Conservation (phyloP, 768 basidiomycete species). For the Porphyrellus cyaneotinctus region DNA sequence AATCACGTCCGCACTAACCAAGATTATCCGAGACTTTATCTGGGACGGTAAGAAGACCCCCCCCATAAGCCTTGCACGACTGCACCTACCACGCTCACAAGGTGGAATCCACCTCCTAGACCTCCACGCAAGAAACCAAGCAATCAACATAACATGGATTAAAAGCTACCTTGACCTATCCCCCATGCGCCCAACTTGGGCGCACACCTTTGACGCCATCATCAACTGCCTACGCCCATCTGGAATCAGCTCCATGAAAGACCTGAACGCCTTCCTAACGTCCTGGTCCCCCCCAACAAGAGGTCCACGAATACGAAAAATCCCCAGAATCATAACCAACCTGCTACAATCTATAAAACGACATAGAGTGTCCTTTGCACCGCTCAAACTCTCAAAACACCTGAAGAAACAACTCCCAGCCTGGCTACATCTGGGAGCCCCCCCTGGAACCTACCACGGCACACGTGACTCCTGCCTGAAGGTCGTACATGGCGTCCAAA, state of each 20-base stretch:
- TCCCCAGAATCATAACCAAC: accelerated
- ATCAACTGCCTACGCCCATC: not conserved
- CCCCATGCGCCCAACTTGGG: not conserved
- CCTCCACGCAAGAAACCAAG: not conserved
- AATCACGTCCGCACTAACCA: not conserved
- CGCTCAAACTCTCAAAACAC: not conserved
- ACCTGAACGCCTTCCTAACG: not conserved
- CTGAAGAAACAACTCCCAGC: not conserved
- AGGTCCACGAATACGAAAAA: no score
- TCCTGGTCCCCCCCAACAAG: not conserved
- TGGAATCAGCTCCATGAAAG: not conserved
- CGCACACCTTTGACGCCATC: accelerated
- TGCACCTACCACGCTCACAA: not conserved
- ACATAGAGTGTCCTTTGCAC: not conserved
- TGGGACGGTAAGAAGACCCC: not conserved
- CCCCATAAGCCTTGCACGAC: not conserved
- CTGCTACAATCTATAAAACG: not conserved
- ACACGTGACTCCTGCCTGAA: not conserved
- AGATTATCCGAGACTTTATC: not conserved
- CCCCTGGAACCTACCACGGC: not conserved
- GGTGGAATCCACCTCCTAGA: not conserved
- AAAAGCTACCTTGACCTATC: not conserved
- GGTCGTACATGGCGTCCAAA: not conserved
- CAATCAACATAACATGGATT: not conserved
- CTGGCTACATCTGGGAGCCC: conserved; percentile 1